Conservation (phyloP, 2,329 filamentous ascomycete genomes). For the Aspergillus amoenus region DNA sequence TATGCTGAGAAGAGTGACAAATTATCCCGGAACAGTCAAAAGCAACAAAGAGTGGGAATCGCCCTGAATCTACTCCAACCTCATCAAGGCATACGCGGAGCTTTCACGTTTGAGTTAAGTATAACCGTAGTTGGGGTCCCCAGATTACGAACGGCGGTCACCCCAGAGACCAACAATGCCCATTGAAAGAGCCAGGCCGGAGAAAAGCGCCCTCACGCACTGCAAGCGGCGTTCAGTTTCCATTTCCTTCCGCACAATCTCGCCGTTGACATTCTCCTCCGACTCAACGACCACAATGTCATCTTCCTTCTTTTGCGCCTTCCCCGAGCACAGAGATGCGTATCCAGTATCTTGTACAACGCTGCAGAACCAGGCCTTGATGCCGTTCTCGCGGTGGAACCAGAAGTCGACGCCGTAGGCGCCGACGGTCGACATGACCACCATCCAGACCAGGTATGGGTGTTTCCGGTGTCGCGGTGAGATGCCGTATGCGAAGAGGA, state of each 20-base stretch:
- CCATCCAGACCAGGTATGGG: conserved; percentile 87
- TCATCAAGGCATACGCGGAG: too few relatives aligned
- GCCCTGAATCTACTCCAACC: background rate
- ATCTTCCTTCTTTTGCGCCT: conserved; percentile 33
- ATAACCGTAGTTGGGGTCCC: too few relatives aligned
- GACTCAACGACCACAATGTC: conserved; percentile 39
- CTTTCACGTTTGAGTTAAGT: background rate
- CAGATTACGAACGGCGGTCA: conserved; percentile 27
- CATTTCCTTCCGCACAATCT: conserved; percentile 47
- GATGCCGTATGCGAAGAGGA: conserved; percentile 74
- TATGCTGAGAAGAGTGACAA: background rate
- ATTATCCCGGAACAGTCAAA: background rate
- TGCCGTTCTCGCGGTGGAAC: conserved; percentile 66
- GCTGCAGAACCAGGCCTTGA: conserved; percentile 33
- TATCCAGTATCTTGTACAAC: conserved; percentile 46
- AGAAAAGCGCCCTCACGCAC: conserved; percentile 37
- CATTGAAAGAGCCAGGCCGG: conserved; percentile 45
- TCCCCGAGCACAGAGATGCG: conserved; percentile 11
- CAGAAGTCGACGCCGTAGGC: conserved; percentile 63
- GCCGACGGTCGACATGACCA: conserved; percentile 56
- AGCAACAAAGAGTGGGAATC: background rate
- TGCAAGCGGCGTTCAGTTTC: conserved; percentile 41
- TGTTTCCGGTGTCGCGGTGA: conserved; percentile 75
- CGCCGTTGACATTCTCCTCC: conserved; percentile 46
- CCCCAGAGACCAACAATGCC: conserved; percentile 51